Base-by-base conservation (phyloP, 2,329 filamentous ascomycete species). In the Phaeosphaeria sp. region DNA sequence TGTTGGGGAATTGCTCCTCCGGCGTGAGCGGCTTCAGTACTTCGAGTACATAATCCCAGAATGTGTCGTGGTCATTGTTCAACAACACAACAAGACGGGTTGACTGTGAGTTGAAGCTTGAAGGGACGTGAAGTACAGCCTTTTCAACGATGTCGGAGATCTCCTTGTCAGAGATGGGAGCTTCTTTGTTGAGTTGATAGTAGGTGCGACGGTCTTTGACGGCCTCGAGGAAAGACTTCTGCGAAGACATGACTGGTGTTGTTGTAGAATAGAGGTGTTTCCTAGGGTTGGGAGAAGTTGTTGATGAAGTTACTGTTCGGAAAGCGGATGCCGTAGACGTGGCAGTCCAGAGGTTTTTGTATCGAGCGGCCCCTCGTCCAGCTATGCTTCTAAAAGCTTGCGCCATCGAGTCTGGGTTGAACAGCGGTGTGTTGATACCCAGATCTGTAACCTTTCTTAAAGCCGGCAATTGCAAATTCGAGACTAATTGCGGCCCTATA, bases 101-200 rank as follows among this genome's bases (percentile, higher is more conserved):
- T 66, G 88, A 88, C 82, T 97, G 93, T 43, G 88, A 90, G 87
- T 97, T 97, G 89, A 97, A 97, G 64, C 89, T 88, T 52, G 87
- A 90, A 43, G 93, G 93, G 1, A 89, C 84, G 76, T 92, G 83
- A 58, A 87, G 81, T 66, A 95, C 82, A 54, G 87, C 83, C 56
- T 81, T 71, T 52, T 80, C 75, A 56, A 80, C 84, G 72, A 93
- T 86, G 69, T 90, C 85, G 71, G 85, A 80, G 77, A 93, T 82
- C 71, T 85, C 82, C 54, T 80, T 77, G 66, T 83, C 82, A 68
- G 82, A 76, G 75, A 89, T 81, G 72, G 87, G 72, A 23, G 89
- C 82, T 60, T 85, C 79, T 79, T 89, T 89, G 82, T 82, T 85
- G 56, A 92, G 85, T 52, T 82, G 77, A 81, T 93, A 92, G 83